Base-by-base conservation (phyloP, 2,329 filamentous ascomycete genomes). In the Ophiostoma piceae region DNA sequence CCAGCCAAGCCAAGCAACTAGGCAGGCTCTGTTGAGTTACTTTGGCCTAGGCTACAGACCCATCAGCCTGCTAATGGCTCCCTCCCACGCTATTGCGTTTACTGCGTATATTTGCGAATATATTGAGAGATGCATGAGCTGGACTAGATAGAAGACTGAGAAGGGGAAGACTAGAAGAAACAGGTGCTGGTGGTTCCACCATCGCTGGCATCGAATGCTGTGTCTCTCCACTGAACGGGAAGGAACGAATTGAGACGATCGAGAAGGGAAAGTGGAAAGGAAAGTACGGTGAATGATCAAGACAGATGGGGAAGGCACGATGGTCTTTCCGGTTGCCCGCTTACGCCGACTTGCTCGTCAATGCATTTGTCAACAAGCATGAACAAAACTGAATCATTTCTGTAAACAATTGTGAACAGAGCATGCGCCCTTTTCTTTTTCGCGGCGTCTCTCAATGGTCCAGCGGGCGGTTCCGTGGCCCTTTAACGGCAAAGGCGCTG, bases 251-350 rank as follows among this genome's bases (percentile, higher is more conserved):
- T 8, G n/a, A 54, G 47, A 54, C 51, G n/a, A 57, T 57, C 51
- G 35, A n/a, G 57, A 35, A 19, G 57, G 26, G 29, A 35, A 62
- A 62, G 57, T 32, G 39, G 39, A 41, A 41, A 41, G 39, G 39
- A 41, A 41, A 62, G 57, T 32, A 62, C 26, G 57, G 57, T 62
- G 57, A 62, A 62, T 35, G 57, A 60, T 26, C n/a, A 60, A 29
- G n/a, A 35, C 26, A 14, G 22, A 62, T 35, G 57, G 16, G 57
- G 57, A 62, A 62, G 57, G 57, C 57, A 19, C 57, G 12, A 62
- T 32, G 57, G 12, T 32, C 26, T 32, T 62, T 62, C 26, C 57
- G n/a, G 22, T 57, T 57, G n/a, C 22, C 51, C 51, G 22, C 11
- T n/a, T n/a, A n/a, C 19, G 43, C 43, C 43, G 19, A 47, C 43